Percentiles rank a stretch among this genome's conserved stretches.
Conservation (phyloP, 345 rosid species). For the Cardamine resedifolia region DNA sequence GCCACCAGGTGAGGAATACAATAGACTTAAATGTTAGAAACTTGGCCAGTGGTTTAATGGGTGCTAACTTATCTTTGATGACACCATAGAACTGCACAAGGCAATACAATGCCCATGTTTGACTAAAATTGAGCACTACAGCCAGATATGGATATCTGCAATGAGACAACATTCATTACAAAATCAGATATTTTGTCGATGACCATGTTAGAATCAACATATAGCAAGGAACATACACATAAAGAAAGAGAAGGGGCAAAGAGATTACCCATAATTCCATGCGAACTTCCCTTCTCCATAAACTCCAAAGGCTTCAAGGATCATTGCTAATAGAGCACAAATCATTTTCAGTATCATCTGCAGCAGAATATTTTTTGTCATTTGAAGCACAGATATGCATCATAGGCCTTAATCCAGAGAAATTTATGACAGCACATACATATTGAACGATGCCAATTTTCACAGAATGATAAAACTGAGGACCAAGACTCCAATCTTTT, state of each 20-base stretch:
- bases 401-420: neutral
- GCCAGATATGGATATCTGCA: slow-evolving; percentile 97
- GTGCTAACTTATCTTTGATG: slow-evolving; percentile 80
- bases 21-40: slow-evolving; percentile 93
- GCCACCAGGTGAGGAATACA: slow-evolving; percentile 99
- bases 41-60: slow-evolving; percentile 95
- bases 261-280: slow-evolving; percentile 88
- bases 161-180: slow-evolving; percentile 19
- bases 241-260: neutral
- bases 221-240: neutral
- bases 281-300: slow-evolving; percentile 98
- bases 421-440: slow-evolving; percentile 50
- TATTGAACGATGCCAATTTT: slow-evolving; percentile 99
- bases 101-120: slow-evolving; percentile 96
- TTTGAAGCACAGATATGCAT: slow-evolving; percentile 6
- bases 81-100: slow-evolving; percentile 93
- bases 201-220: neutral
- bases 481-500: slow-evolving; percentile 87
- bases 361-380: slow-evolving; percentile 21
- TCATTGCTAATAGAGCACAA: slow-evolving; percentile 91
- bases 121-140: slow-evolving; percentile 94
- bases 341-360: slow-evolving; percentile 97
- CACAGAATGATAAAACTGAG: slow-evolving; percentile 85
- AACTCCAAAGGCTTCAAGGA: slow-evolving; percentile 87
- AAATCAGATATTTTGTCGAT: neutral